Conservation (phyloP, 768 basidiomycete genomes). For the Lactifluus volemus region DNA sequence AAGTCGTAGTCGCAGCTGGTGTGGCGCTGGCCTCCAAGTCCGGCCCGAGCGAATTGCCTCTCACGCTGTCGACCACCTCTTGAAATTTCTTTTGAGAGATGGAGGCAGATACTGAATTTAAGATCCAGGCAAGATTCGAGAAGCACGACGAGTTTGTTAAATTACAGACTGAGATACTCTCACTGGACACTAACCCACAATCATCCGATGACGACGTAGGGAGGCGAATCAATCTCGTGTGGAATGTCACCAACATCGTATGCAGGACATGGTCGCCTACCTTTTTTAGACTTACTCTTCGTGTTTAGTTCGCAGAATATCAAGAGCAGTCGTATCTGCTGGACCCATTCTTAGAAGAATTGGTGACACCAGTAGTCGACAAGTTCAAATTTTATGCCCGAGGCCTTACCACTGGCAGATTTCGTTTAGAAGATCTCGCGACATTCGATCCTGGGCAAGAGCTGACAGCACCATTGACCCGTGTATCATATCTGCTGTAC, state of each 20-base stretch:
- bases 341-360: conserved; percentile 77
- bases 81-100: not conserved
- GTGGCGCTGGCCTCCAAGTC: too few species aligned
- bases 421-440: conserved; percentile 5
- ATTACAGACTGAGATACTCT: conserved; percentile 42
- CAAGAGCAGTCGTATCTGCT: conserved; percentile 91
- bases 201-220: conserved; percentile 23
- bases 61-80: not conserved
- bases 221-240: conserved; percentile 1
- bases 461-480: conserved; percentile 28
- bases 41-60: too few species aligned
- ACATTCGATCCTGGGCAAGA: conserved; percentile 28
- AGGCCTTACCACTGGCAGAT: conserved; percentile 16
- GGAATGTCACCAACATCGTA: conserved; percentile 9
- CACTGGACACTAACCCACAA: conserved; percentile 36
- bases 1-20: too few species aligned
- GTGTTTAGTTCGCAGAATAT: conserved; percentile 68
- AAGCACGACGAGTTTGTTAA: conserved; percentile 47
- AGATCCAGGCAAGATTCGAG: conserved; percentile 47
- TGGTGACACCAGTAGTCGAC: conserved; percentile 69
- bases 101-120: conserved; percentile 36
- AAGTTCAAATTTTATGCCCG: conserved; percentile 49
- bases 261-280: not conserved
- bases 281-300: conserved; percentile 1
- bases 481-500: conserved; percentile 60